Evolutionary conservation across 495 filamentous ascomycete genomes (phyloP).

Genomic region (Coniosporium apollinis): DNA sequence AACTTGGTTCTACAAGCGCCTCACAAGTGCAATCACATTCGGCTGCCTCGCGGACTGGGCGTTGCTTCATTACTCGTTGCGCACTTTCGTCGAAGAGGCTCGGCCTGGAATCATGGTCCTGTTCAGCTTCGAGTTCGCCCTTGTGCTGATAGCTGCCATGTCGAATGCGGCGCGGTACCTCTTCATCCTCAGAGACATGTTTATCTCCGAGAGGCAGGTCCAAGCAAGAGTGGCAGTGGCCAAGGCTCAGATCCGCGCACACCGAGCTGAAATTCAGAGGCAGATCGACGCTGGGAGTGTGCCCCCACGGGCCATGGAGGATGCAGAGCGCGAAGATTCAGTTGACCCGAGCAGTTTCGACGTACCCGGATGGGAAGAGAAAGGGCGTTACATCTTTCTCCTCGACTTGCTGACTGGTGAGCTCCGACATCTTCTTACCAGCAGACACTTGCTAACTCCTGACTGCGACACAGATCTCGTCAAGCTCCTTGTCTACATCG

Average conservation of each 20-base stretch:
- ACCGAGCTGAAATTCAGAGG: constrained; percentile 46
- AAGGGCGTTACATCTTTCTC: constrained; percentile 82
- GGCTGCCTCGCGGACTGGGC: constrained; percentile 59
- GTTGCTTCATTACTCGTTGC: constrained; percentile 64
- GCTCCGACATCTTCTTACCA: constrained; percentile 10
- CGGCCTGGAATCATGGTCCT: constrained; percentile 98
- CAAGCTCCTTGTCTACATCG: constrained; percentile 73
- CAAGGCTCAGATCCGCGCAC: constrained; percentile 34
- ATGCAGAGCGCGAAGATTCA: constrained; percentile 43
- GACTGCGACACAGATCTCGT: constrained; percentile 49
- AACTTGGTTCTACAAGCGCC: constrained; percentile 68
- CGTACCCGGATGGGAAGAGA: constrained; percentile 90
- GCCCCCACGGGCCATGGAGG: constrained; percentile 22
- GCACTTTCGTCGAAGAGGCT: constrained; percentile 67
- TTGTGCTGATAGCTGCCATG: constrained; percentile 60
- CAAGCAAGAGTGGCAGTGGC: constrained; percentile 45
- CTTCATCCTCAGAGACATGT: constrained; percentile 63
- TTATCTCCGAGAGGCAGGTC: constrained; percentile 54
- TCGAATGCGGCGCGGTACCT: constrained; percentile 65
- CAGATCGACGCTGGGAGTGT: constrained; percentile 36
- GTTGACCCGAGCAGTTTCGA: constrained; percentile 89
- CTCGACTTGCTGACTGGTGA: constrained; percentile 71
- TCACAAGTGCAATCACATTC: constrained; percentile 60
- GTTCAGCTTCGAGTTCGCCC: constrained; percentile 95
- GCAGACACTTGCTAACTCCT: no score